These are phyloP conservation scores for Alternaria tenuissima DNA, from an alignment of 2,329 filamentous ascomycete genomes.

Conservation along the genomic window DNA sequence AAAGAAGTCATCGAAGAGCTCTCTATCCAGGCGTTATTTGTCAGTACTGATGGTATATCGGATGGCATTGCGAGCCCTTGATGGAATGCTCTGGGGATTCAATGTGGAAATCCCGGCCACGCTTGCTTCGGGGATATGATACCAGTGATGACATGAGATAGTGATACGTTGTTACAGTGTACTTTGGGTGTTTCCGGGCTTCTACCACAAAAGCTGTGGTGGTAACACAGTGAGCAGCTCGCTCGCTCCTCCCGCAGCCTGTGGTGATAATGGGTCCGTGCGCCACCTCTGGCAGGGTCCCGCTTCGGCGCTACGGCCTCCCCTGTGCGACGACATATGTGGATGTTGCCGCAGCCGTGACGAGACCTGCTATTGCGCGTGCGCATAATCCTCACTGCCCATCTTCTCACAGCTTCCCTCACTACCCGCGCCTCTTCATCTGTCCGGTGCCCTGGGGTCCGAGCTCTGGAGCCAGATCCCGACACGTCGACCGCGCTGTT, in stretches of 20 bases:
- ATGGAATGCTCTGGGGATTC: background rate
- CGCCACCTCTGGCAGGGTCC: slow-evolving; percentile 6
- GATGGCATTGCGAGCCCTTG: background rate
- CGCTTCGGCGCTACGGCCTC: slow-evolving; percentile 23
- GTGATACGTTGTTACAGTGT: background rate
- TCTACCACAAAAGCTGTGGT: background rate
- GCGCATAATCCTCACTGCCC: slow-evolving; percentile 6
- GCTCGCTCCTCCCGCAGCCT: slow-evolving; percentile 6
- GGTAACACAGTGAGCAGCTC: background rate
- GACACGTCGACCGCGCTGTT: slow-evolving; percentile 28
- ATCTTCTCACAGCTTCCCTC: background rate
- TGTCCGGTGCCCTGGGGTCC: slow-evolving; percentile 24
- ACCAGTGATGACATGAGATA: too few relatives aligned
- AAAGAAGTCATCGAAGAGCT: background rate
- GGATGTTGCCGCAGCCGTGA: slow-evolving; percentile 13
- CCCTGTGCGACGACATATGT: slow-evolving; percentile 18
- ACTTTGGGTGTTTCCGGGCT: background rate
- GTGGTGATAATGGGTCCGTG: slow-evolving; percentile 14
- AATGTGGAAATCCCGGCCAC: background rate
- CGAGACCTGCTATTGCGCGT: slow-evolving; percentile 11
- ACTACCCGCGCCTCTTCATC: slow-evolving; percentile 1
- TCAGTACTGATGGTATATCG: background rate
- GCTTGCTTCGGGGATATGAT: background rate
- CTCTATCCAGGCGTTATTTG: background rate
- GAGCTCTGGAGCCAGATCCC: slow-evolving; percentile 34